Conservation (phyloP, 371 early-diverging fungal species). For the Sanchytrium tribonematis region DNA sequence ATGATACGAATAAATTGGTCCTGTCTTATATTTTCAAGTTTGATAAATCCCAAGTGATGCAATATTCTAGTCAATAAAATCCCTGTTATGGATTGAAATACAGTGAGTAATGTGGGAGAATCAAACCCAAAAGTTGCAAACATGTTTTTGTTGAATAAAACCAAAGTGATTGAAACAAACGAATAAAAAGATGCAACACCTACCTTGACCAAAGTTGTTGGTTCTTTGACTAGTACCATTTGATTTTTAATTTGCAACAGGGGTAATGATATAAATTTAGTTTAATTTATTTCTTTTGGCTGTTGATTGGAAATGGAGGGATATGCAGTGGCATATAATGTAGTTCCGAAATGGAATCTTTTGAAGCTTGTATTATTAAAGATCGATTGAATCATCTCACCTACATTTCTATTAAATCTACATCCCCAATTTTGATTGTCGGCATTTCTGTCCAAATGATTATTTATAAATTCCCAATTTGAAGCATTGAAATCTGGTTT, state of each 20-base stretch:
- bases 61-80: background rate
- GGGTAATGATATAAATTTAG: too few species aligned
- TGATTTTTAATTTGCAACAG: too few species aligned
- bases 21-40: background rate
- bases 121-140: background rate
- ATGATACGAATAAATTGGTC: background rate
- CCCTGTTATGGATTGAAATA: background rate
- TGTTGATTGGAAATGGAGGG: too few species aligned
- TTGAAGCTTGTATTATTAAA: slow-evolving; percentile 25
- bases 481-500: background rate
- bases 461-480: slow-evolving; percentile 30
- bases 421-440: slow-evolving; percentile 53
- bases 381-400: slow-evolving; percentile 23
- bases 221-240: too few species aligned
- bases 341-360: slow-evolving; percentile 50
- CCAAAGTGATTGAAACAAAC: background rate
- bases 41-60: background rate
- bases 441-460: slow-evolving; percentile 32
- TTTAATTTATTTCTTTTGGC: too few species aligned
- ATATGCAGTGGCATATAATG: slow-evolving; percentile 27
- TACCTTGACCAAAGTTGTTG: too few species aligned
- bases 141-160: background rate
- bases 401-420: slow-evolving; percentile 60
- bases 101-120: background rate
- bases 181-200: background rate